Evolutionary conservation across 2,329 filamentous ascomycete species (phyloP), one percentile per base, ranked within the genome.

Genomic region (Diaporthe longicolla): DNA sequence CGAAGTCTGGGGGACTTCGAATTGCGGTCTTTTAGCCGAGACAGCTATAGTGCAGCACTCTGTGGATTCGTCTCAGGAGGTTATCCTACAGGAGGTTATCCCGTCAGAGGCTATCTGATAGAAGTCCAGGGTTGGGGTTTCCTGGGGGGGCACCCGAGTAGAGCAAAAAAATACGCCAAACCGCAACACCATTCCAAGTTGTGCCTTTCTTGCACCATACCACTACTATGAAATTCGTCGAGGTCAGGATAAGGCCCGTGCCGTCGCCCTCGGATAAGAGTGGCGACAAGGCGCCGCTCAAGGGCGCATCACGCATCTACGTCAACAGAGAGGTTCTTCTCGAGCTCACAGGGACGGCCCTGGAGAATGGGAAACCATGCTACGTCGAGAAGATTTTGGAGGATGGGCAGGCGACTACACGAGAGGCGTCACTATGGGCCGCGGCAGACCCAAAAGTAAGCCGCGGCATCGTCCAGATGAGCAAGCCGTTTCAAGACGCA

Each of bases 401-500:
- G n/a, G 69, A 70, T 54, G 54, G 78, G 72, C 19, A 76, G 75
- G 65, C 74, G 50, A 35, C 66, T 65, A 24, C 61, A 15, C 82
- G 85, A 21, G 85, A 89, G 77, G 88, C 87, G 7, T 84, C 86
- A 40, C 82, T 89, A 1, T 89, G 87, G 84, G 84, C 85, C 0
- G 82, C 87, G 21, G 85, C 87, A 2, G 86, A 87, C 48, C 69
- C 74, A 58, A 88, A 92, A 80, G 85, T 94, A 77, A 89, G 91
- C 79, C 90, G 90, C 77, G 89, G 92, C 76, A 87, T 94, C 73
- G 86, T 93, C 66, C 88, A 95, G 86, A 90, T 94, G 85, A 92
- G 94, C 29, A 92, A 94, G 76, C 87, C 90, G 8, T 90, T 97
- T 71, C 92, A 94, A 76, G 92, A 93, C 48, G 89, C 90, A 9